Evolutionary conservation across 768 basidiomycete species (phyloP), one percentile per base, ranked within the genome.

Genomic region (Hericium coralloides): DNA sequence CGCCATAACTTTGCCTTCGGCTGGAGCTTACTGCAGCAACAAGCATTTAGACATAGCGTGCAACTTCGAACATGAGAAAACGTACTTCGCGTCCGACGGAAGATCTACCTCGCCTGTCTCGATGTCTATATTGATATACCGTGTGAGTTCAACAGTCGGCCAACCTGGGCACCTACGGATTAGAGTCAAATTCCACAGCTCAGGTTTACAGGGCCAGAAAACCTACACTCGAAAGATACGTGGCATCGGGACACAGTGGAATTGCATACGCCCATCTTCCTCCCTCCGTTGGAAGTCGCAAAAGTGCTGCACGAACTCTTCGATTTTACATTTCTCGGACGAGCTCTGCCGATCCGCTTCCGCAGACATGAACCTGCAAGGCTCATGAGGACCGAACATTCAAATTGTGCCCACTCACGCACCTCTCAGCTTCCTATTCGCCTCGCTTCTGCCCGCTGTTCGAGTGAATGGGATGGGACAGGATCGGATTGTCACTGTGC

Each of bases 171-270:
- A 92, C 60, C 91, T 92, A 20, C 43, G 20, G 31, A 31, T 31
- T 31, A 9, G 31, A 31, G 7, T 31, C 31, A 31, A 31, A 6
- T 31, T 31, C 31, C 31, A 9, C 31, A 31, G 31, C 31, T 31
- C 31, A 31, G 31, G 31, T 9, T 31, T 9, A 7, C 7, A 8
- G 31, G 7, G 4, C 31, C 31, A 31, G 26, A 31, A 61, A 61
- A 65, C 82, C 70, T 64, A 88, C 90, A 89, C 72, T 67, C 76
- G 75, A 64, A 94, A 88, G 25, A 92, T 75, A 15, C 92, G 81
- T 26, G 85, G 80, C 48, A 93, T 70, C 6, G 89, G 91, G 66
- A 80, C 83, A 66, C 90, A 93, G 38, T 81, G 77, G 49, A 81
- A 65, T 52, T 69, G 61, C 5, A 65, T 68, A 8, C 53, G 62